A percentile compares a stretch with the other conserved stretches of the same genome.
phyloP scores from a whole-genome alignment of 1,139 yeast species.

The Sugiyamaella paludigena region DNA sequence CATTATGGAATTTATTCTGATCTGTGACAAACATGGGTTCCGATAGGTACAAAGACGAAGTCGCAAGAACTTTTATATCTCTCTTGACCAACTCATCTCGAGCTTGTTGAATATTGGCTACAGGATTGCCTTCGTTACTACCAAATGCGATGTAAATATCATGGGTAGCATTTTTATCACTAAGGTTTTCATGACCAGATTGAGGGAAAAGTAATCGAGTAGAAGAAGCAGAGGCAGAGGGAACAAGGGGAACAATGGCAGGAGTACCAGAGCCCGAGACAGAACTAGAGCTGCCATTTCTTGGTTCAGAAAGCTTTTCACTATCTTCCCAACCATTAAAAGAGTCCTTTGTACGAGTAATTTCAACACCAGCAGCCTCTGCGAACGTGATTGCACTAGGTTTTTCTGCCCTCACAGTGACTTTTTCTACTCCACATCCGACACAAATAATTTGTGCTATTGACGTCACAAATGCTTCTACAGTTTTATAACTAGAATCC shows the following conservation, averaged over 20 bases:
- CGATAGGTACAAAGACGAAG: constrained; percentile 81
- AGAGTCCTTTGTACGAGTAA: constrained; percentile 49
- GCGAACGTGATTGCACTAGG: constrained; percentile 88
- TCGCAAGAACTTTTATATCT: constrained; percentile 50
- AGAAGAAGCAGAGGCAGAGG: too few relatives aligned
- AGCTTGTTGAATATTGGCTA: constrained; percentile 60
- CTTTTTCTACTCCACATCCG: constrained; percentile 38
- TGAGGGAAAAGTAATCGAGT: constrained; percentile 23
- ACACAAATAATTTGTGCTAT: constrained; percentile 64
- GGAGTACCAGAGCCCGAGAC: constrained; percentile 1
- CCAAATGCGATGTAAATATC: constrained; percentile 84
- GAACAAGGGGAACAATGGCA: not conserved
- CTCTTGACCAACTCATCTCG: constrained; percentile 47
- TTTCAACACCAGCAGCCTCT: constrained; percentile 85
- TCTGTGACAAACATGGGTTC: constrained; percentile 88
- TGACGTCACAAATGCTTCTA: constrained; percentile 81
- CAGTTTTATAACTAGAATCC: constrained; percentile 77
- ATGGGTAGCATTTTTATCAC: constrained; percentile 38
- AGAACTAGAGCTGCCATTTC: not conserved
- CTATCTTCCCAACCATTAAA: constrained; percentile 25
- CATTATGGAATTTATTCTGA: constrained; percentile 82
- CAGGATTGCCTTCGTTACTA: constrained; percentile 73
- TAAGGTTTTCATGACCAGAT: constrained; percentile 18
- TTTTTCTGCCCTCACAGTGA: constrained; percentile 67
- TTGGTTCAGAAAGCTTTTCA: constrained; percentile 3